Percentiles rank a stretch among this genome's conserved stretches.
These are phyloP conservation scores for Galerina marginata DNA, from an alignment of 768 basidiomycete species.

Conservation along the genomic window DNA sequence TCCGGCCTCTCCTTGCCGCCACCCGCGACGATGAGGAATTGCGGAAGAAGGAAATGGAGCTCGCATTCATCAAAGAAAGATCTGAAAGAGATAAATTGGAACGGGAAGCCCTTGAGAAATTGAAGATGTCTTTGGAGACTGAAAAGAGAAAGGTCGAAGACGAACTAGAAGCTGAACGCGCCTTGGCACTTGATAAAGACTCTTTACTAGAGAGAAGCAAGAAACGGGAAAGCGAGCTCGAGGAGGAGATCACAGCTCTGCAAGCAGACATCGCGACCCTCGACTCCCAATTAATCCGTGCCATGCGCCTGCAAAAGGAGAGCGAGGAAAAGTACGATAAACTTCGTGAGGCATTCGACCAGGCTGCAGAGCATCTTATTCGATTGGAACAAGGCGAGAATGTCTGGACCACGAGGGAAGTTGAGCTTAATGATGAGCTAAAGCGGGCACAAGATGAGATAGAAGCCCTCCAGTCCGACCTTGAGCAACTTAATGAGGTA, in stretches of 20 bases:
- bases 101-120: conserved; percentile 73
- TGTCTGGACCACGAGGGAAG: conserved; percentile 68
- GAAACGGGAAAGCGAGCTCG: conserved; percentile 81
- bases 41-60: conserved; percentile 83
- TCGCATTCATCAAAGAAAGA: conserved; percentile 78
- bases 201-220: conserved; percentile 81
- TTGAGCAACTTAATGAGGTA: conserved; percentile 66
- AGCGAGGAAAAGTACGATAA: conserved; percentile 79
- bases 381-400: conserved; percentile 80
- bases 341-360: conserved; percentile 74
- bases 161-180: conserved; percentile 82
- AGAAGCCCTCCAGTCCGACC: conserved; percentile 58
- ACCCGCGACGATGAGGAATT: conserved; percentile 94
- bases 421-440: conserved; percentile 63
- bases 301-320: conserved; percentile 77
- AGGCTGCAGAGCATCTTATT: conserved; percentile 87
- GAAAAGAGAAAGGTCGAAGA: conserved; percentile 86
- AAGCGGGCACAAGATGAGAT: conserved; percentile 63
- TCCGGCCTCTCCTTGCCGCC: conserved; percentile 91
- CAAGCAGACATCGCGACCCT: conserved; percentile 85
- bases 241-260: conserved; percentile 81
- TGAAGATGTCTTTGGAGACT: conserved; percentile 82
- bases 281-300: conserved; percentile 85
- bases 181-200: conserved; percentile 83
- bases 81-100: conserved; percentile 89